Base-by-base conservation (phyloP, 169 alveolate species). In the Plasmodium gaboni region DNA sequence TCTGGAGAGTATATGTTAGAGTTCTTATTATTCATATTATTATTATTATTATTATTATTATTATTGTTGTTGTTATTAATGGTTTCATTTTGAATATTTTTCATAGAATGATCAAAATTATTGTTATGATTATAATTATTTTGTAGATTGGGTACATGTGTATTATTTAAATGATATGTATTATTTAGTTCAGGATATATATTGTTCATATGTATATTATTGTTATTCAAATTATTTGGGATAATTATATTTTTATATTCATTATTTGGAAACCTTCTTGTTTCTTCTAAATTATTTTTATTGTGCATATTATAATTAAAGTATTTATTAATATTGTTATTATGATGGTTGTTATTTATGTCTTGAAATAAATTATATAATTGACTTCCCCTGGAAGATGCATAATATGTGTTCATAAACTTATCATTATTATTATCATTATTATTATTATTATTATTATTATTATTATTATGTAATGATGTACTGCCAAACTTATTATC, bases 11-110 rank as follows among this genome's bases (percentile, higher is more conserved):
- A 48, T 7, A 57, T 8, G 50, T 71, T 80, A 15, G 61, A 51
- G 1, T 8, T 64, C n/a, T 55, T 53, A 22, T 60, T 17, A 50
- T 50, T 50, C 0, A 1, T 7, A 12, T 17, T 17, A 50, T 7
- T 50, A 1, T 50, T 13, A 15, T 15, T 55, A 2, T 55, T 55
- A 80, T 44, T 68, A 48, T 42, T 17, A 13, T 67, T 72, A 71
- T 68, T 53, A 26, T 60, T 72, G 38, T 26, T 15, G 28, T 83
- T 83, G 9, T 42, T 8, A 61, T 71, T 83, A 48, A 51, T 61
- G 0, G 17, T 53, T 13, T 57, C 61, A 24, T 61, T 22, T 17
- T 55, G 10, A 17, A 55, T 13, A 17, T 22, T 22, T 17, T 13
- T 55, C 24, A 17, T 15, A 15, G 22, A 17, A 2, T 15, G 7